phyloP scores from a whole-genome alignment of 441 rosid genomes.

The Cnidoscolus chayamansa region DNA sequence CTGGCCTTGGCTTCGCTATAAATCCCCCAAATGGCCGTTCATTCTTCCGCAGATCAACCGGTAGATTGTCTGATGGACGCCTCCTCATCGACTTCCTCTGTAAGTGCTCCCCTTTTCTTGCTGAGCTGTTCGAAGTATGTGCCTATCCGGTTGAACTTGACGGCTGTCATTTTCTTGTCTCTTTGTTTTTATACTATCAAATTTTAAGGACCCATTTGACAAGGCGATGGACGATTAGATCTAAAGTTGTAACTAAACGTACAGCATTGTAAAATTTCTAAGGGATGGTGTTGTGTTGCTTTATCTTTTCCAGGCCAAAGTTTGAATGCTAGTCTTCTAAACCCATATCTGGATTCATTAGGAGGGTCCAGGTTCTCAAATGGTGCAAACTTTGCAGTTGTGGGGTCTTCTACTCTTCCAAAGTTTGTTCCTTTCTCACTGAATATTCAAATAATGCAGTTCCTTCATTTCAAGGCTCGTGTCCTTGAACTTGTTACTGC shows the following conservation, averaged over 20 bases:
- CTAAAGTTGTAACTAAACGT: background rate
- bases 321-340: conserved; percentile 58
- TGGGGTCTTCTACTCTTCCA: conserved; percentile 77
- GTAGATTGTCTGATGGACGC: conserved; percentile 80
- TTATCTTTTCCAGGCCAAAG: conserved; percentile 58
- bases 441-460: conserved; percentile 81
- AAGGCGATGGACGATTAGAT: background rate
- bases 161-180: background rate
- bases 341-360: conserved; percentile 69
- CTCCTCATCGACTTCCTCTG: conserved; percentile 75
- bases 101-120: conserved; percentile 28
- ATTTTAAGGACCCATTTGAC: background rate
- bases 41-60: conserved; percentile 64
- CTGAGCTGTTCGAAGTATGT: background rate
- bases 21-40: conserved; percentile 61
- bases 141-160: background rate
- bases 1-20: conserved; percentile 71
- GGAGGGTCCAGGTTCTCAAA: conserved; percentile 52
- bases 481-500: conserved; percentile 51
- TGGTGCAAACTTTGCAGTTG: conserved; percentile 72
- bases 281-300: background rate
- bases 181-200: background rate
- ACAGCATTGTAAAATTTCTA: background rate
- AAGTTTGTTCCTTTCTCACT: conserved; percentile 63
- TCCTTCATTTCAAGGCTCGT: conserved; percentile 69